phyloP scores from a whole-genome alignment of 495 filamentous ascomycete species.

The Neurospora sp. region DNA sequence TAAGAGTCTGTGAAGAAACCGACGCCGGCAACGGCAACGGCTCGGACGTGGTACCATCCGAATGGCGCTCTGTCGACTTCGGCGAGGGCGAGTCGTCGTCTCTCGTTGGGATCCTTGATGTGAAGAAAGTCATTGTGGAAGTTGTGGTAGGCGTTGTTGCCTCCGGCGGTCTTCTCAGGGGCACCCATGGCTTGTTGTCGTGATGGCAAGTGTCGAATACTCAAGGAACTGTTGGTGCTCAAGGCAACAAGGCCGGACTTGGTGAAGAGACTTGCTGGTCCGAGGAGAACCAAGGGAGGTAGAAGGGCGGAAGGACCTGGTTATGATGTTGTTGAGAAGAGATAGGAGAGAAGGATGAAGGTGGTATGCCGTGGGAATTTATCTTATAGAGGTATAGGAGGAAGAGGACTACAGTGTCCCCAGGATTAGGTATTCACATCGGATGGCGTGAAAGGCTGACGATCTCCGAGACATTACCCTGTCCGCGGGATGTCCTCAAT shows the following conservation, averaged over 20 bases:
- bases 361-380: background rate
- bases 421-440: background rate
- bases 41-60: conserved; percentile 66
- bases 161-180: conserved; percentile 42
- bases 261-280: background rate
- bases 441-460: background rate
- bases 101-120: conserved; percentile 59
- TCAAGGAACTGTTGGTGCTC: background rate
- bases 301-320: background rate
- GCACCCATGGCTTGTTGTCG: conserved; percentile 7
- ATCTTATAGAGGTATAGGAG: background rate
- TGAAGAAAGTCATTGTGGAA: conserved; percentile 54
- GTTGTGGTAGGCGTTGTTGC: conserved; percentile 61
- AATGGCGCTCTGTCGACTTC: conserved; percentile 69
- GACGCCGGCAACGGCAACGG: conserved; percentile 61
- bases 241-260: background rate
- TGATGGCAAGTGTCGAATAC: background rate
- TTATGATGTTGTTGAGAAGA: background rate
- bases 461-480: background rate
- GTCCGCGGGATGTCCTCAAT: background rate
- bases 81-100: conserved; percentile 58
- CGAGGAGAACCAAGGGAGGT: background rate
- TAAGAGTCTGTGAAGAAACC: conserved; percentile 75
- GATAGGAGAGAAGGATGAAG: background rate
- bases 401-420: background rate